Conservation (phyloP, 345 rosid species). For the Eucalyptus regnans region DNA sequence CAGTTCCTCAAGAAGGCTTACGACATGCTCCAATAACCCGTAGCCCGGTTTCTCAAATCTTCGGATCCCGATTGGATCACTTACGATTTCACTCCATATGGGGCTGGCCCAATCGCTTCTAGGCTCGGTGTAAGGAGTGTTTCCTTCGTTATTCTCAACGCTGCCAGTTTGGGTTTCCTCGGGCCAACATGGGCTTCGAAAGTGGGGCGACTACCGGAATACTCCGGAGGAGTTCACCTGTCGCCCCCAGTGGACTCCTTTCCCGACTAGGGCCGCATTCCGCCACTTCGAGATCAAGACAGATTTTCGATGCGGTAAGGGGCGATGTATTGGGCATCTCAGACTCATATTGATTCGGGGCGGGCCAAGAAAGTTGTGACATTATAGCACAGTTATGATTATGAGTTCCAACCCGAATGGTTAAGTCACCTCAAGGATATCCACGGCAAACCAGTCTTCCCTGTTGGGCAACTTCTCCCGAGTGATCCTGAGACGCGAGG, state of each 20-base stretch:
- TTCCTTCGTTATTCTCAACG: not conserved
- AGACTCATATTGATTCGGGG: slow-evolving; percentile 3
- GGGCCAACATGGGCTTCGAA: not conserved
- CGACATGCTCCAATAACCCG: slow-evolving; percentile 3
- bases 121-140: not conserved
- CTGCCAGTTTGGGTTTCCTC: not conserved
- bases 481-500: not conserved
- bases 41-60: not conserved
- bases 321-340: slow-evolving; percentile 5
- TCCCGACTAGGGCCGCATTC: slow-evolving; percentile 10
- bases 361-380: slow-evolving; percentile 7
- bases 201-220: not conserved
- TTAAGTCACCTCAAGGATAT: too few relatives aligned
- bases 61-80: slow-evolving; percentile 7
- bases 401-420: slow-evolving; percentile 22
- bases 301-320: not conserved
- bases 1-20: slow-evolving; percentile 8
- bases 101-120: not conserved
- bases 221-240: slow-evolving; percentile 7
- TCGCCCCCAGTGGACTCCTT: slow-evolving; percentile 18
- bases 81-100: slow-evolving; percentile 5
- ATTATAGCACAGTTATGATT: slow-evolving; percentile 1
- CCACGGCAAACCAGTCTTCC: too few relatives aligned
- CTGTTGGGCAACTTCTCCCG: not conserved
- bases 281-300: slow-evolving; percentile 3